Conservation (phyloP, 768 basidiomycete genomes). For the Amylocystis lapponica region DNA sequence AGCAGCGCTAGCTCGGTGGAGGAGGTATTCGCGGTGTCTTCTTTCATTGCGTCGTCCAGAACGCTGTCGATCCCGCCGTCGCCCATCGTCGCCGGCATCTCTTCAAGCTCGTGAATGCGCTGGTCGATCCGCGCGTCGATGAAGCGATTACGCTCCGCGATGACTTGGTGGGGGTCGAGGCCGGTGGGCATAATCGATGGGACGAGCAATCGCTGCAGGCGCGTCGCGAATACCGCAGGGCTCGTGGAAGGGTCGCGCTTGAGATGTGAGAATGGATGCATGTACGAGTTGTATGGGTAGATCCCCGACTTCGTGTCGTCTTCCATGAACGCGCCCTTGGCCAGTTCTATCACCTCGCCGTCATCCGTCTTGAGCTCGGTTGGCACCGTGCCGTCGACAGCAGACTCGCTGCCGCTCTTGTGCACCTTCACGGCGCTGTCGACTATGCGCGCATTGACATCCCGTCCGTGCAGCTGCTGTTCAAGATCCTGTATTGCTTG, state of each 20-base stretch:
- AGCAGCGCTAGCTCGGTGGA: slow-evolving; percentile 8
- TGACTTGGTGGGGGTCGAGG: slow-evolving; percentile 85
- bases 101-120: slow-evolving; percentile 82
- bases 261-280: slow-evolving; percentile 77
- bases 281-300: slow-evolving; percentile 90
- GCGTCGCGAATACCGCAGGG: slow-evolving; percentile 60
- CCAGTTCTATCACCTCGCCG: slow-evolving; percentile 56
- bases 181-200: slow-evolving; percentile 89
- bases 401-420: slow-evolving; percentile 38
- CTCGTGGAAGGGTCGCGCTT: slow-evolving; percentile 58
- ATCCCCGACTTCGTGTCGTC: slow-evolving; percentile 75
- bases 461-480: slow-evolving; percentile 54
- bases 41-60: slow-evolving; percentile 30
- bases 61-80: slow-evolving; percentile 61
- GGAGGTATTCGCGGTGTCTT: slow-evolving; percentile 31
- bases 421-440: slow-evolving; percentile 73
- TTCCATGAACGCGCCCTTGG: slow-evolving; percentile 73
- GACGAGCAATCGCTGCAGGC: slow-evolving; percentile 74
- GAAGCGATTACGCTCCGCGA: slow-evolving; percentile 88
- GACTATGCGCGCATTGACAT: slow-evolving; percentile 57
- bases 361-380: slow-evolving; percentile 39
- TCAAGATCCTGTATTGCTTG: slow-evolving; percentile 58
- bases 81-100: slow-evolving; percentile 73
- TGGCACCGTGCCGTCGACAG: slow-evolving; percentile 10
- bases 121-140: slow-evolving; percentile 87